phyloP scores from a whole-genome alignment of 2,329 filamentous ascomycete species.

The Fusarium sp. region DNA sequence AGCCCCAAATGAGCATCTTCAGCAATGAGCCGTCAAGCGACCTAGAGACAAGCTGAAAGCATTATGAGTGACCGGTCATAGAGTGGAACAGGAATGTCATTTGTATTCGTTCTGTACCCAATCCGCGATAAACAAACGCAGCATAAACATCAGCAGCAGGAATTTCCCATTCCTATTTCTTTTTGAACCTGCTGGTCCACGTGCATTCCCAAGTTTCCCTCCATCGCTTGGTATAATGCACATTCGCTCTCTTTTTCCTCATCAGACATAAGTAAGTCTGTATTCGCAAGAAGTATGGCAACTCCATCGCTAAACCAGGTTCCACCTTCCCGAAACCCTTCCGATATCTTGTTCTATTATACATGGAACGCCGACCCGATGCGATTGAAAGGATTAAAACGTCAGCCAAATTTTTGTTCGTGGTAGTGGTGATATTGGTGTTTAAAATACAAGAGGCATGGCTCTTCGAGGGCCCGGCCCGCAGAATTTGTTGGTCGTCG shows the following conservation, averaged over 20 bases:
- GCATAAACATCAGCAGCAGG: constrained; percentile 22
- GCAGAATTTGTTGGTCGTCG: constrained; percentile 21
- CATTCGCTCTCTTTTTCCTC: constrained; percentile 23
- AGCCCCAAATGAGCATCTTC: constrained; percentile 62
- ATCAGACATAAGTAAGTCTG: constrained; percentile 32
- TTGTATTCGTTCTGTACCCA: constrained; percentile 43
- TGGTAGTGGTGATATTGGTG: constrained; percentile 27
- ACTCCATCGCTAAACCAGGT: constrained; percentile 44
- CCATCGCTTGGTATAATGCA: constrained; percentile 34
- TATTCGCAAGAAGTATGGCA: constrained; percentile 35
- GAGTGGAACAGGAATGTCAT: constrained; percentile 40
- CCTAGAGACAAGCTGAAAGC: constrained; percentile 13
- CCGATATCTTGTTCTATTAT: constrained; percentile 45
- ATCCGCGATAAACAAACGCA: constrained; percentile 24
- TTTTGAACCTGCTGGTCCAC: constrained; percentile 12
- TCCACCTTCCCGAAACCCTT: constrained; percentile 28
- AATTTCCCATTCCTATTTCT: constrained; percentile 11
- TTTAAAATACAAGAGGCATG: constrained; percentile 38
- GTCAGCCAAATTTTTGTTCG: constrained; percentile 35
- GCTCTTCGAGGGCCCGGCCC: constrained; percentile 11
- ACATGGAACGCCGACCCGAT: constrained; percentile 52
- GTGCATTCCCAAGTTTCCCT: constrained; percentile 11
- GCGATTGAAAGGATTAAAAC: constrained; percentile 43
- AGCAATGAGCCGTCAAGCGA: constrained; percentile 46
- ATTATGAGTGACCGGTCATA: neutral